Base-by-base conservation (phyloP, 2,329 filamentous ascomycete species). In the Corynespora cassiicola region DNA sequence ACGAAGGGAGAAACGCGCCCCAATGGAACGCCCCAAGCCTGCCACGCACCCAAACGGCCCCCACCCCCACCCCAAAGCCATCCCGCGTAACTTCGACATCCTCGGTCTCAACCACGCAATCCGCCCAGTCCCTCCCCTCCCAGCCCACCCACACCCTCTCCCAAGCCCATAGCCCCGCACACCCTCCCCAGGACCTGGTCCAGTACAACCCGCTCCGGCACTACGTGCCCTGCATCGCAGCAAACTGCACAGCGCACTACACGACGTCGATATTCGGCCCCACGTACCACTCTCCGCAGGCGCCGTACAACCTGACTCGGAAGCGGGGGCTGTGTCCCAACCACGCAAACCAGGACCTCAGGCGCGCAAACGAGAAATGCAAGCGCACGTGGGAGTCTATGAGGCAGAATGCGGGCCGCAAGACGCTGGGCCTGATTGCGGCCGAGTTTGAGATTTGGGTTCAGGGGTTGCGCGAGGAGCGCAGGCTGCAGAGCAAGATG, bases 391-490 rank as follows among this genome's bases (percentile, higher is more conserved):
- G 52, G 39, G 63, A 66, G 28, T 15, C 23, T 7, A 52, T 63
- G 44, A 50, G 63, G 11, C 63, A 66, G 34, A 59, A 56, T n/a
- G 61, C 61, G 5, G 59, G 61, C 9, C 58, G 63, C 19, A 61
- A 59, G 35, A 64, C 59, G 3, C 56, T 66, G 7, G 52, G 56
- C 7, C 23, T 37, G 7, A 51, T 66, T 5, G 58, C 56, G 5
- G 43, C 43, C 1, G 63, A 65, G 21, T 65, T 64, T 22, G 61
- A 64, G 8, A 29, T 37, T 6, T 60, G 48, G 18, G 35, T 58
- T 18, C 31, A 50, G 5, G 17, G 31, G 2, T 51, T 57, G n/a
- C 32, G 49, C 7, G 38, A 52, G 5, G 49, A 54, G n/a, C 23
- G 50, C 10, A 27, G 4, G 42, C 50, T 11, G 18, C 42, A 38